Evolutionary conservation across 225 moss, liverwort and hornwort species (phyloP).

Genomic region (Sphagnum contortum): DNA sequence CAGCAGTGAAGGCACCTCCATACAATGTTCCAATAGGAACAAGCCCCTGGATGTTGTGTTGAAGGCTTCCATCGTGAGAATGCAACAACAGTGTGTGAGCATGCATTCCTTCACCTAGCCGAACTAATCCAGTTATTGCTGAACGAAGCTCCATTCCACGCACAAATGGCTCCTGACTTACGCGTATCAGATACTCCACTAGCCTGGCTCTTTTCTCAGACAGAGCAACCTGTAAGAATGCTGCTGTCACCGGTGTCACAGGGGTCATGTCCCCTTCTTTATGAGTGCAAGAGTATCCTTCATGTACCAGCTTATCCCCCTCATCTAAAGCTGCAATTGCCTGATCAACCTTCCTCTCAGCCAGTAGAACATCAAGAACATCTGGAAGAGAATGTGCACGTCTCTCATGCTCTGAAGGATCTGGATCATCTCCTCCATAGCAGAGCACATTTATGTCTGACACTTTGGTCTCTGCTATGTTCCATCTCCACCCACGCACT

Average conservation of each 20-base stretch:
- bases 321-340: constrained; percentile 69
- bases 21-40: constrained; percentile 89
- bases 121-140: constrained; percentile 74
- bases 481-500: constrained; percentile 62
- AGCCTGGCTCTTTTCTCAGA: constrained; percentile 79
- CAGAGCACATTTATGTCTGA: constrained; percentile 20
- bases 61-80: constrained; percentile 88
- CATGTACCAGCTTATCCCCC: constrained; percentile 61
- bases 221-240: constrained; percentile 52
- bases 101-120: constrained; percentile 79
- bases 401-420: constrained; percentile 56
- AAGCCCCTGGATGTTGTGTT: constrained; percentile 78
- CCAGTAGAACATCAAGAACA: constrained; percentile 75
- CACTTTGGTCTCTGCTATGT: constrained; percentile 21
- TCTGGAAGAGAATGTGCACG: constrained; percentile 72
- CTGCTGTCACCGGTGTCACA: constrained; percentile 35
- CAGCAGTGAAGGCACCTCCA: constrained; percentile 92
- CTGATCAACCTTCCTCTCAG: constrained; percentile 80
- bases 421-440: constrained; percentile 41
- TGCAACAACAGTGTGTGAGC: constrained; percentile 87
- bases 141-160: constrained; percentile 79
- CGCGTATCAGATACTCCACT: constrained; percentile 89
- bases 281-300: constrained; percentile 41
- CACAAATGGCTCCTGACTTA: constrained; percentile 79
- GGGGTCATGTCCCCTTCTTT: constrained; percentile 34